Evolutionary conservation across 208 protist species (phyloP).

Genomic region (Leptomonas seymouri): DNA sequence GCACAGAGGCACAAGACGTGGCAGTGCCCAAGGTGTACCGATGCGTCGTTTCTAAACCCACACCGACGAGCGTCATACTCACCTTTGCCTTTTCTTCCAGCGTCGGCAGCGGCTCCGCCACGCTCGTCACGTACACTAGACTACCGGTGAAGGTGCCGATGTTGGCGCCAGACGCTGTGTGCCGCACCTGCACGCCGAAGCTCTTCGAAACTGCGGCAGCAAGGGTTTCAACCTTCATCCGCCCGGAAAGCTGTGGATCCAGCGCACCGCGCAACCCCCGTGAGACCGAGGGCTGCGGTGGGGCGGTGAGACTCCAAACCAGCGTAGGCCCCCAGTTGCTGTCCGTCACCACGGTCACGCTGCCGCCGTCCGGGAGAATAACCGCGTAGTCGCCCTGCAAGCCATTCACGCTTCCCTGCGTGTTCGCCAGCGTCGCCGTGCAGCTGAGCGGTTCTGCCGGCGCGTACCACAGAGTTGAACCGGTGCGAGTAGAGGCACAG

Average conservation of each 20-base stretch:
- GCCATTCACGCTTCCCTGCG: conserved; percentile 56
- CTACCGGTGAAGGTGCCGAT: conserved; percentile 38
- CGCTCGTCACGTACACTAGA: conserved; percentile 55
- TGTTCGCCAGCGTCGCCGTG: conserved; percentile 43
- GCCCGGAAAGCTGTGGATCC: not conserved
- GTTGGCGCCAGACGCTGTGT: conserved; percentile 17
- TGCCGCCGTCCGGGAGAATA: conserved; percentile 62
- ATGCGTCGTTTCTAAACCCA: conserved; percentile 64
- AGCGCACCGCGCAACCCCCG: not conserved
- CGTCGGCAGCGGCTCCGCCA: conserved; percentile 24
- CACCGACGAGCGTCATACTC: conserved; percentile 42
- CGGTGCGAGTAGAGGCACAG: conserved; percentile 47
- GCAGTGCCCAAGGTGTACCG: conserved; percentile 55
- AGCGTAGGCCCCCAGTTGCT: conserved; percentile 32
- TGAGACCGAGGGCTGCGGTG: conserved; percentile 14
- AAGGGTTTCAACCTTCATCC: not conserved
- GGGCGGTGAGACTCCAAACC: conserved; percentile 35
- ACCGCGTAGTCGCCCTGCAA: conserved; percentile 60
- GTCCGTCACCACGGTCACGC: conserved; percentile 8
- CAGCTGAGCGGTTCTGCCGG: conserved; percentile 57
- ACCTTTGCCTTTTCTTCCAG: conserved; percentile 21
- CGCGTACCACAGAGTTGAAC: conserved; percentile 61
- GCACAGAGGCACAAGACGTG: conserved; percentile 30
- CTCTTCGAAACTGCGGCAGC: conserved; percentile 8
- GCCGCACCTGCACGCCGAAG: conserved; percentile 46